Percentiles rank a stretch among this genome's conserved stretches.
phyloP scores from a whole-genome alignment of 2,329 filamentous ascomycete species.

The Tolypocladium album region DNA sequence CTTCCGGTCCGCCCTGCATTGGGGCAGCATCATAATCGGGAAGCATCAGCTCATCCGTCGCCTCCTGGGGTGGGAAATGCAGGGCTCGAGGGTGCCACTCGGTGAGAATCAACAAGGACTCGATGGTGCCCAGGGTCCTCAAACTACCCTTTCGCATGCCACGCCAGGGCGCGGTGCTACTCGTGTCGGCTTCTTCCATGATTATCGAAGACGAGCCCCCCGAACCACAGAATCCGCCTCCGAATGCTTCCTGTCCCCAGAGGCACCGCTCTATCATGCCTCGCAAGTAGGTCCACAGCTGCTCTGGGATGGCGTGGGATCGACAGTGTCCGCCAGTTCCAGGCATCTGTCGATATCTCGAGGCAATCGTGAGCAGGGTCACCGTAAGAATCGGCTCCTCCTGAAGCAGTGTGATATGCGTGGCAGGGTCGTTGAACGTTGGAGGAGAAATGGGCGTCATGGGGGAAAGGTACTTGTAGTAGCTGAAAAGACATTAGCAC shows the following conservation, averaged over 20 bases:
- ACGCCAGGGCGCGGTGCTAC: conserved; percentile 60
- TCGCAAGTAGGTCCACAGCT: conserved; percentile 87
- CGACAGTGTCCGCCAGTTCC: conserved; percentile 74
- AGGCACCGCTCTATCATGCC: conserved; percentile 93
- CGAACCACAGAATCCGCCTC: conserved; percentile 72
- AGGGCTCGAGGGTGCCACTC: conserved; percentile 95
- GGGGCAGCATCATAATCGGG: conserved; percentile 44
- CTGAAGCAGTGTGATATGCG: conserved; percentile 68
- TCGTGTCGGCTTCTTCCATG: conserved; percentile 48
- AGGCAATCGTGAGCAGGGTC: conserved; percentile 83
- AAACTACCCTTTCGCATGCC: conserved; percentile 67
- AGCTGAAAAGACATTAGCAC: conserved; percentile 37
- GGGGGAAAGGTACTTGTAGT: conserved; percentile 83
- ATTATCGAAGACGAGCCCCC: conserved; percentile 32
- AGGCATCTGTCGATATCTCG: conserved; percentile 70
- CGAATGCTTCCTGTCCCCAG: conserved; percentile 94
- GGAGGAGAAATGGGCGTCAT: conserved; percentile 90
- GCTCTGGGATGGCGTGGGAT: conserved; percentile 86
- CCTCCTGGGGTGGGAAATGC: conserved; percentile 81
- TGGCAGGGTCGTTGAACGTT: conserved; percentile 73
- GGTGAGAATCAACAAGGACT: conserved; percentile 85
- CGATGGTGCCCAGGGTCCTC: conserved; percentile 83
- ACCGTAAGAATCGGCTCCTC: conserved; percentile 91
- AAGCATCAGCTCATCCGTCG: conserved; percentile 57
- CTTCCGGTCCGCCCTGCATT: conserved; percentile 22